A percentile compares a stretch with the other conserved stretches of the same genome.
phyloP scores from a whole-genome alignment of 306 rosid species.

The Acacia crassicarpa region DNA sequence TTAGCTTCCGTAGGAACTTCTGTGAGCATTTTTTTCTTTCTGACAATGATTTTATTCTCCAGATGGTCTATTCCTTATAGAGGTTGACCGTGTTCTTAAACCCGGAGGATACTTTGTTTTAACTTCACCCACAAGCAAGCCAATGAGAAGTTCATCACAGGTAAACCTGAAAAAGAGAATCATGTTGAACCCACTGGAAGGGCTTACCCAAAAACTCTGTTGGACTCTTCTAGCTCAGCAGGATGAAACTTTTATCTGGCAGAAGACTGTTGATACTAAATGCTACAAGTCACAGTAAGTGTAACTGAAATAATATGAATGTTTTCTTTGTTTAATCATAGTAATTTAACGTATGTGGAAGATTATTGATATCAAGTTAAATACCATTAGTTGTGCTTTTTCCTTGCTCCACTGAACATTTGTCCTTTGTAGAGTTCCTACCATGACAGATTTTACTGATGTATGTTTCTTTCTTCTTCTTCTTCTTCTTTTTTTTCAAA shows the following conservation, averaged over 20 bases:
- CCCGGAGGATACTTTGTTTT: conserved; percentile 98
- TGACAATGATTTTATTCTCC: conserved; percentile 41
- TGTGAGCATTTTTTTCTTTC: conserved; percentile 13
- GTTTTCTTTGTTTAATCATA: background rate
- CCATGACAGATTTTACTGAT: conserved; percentile 17
- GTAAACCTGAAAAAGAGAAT: conserved; percentile 48
- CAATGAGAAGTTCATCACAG: conserved; percentile 59
- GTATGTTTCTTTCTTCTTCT: too few species aligned
- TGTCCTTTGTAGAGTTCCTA: conserved; percentile 5
- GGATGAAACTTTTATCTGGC: conserved; percentile 93
- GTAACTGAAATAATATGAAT: background rate
- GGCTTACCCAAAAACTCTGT: conserved; percentile 66
- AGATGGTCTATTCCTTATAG: conserved; percentile 83
- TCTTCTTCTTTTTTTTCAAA: background rate
- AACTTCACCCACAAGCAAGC: conserved; percentile 73
- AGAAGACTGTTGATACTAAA: conserved; percentile 66
- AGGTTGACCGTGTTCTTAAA: conserved; percentile 93
- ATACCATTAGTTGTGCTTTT: conserved; percentile 26
- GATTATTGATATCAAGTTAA: conserved; percentile 4
- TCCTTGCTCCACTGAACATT: conserved; percentile 34
- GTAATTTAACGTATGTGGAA: conserved; percentile 13
- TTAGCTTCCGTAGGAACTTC: conserved; percentile 14
- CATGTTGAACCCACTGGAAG: conserved; percentile 73
- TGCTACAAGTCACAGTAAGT: conserved; percentile 63
- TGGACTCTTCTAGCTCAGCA: conserved; percentile 94